These are phyloP conservation scores for Xanthoparmelia taractica DNA, from an alignment of 495 filamentous ascomycete species.

Conservation along the genomic window DNA sequence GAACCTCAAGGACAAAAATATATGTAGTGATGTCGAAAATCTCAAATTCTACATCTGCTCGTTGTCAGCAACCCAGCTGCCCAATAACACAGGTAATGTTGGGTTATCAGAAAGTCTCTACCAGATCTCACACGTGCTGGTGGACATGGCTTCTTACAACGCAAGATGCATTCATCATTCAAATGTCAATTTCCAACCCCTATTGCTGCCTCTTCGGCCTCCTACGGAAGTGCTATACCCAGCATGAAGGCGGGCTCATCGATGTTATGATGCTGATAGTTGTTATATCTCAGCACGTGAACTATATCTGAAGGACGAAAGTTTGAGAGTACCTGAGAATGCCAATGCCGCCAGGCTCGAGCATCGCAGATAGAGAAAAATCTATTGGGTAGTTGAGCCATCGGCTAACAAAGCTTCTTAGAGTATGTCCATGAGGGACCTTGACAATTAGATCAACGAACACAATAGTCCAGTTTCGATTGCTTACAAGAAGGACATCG, in stretches of 20 bases:
- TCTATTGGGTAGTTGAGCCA: conserved; percentile 62
- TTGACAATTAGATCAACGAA: neutral
- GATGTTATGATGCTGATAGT: conserved; percentile 35
- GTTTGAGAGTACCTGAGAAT: conserved; percentile 44
- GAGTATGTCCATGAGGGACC: conserved; percentile 68
- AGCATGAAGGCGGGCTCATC: conserved; percentile 34
- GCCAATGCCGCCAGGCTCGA: conserved; percentile 70
- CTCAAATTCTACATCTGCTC: neutral
- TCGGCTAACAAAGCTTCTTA: conserved; percentile 70
- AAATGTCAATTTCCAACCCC: neutral
- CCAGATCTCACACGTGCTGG: neutral
- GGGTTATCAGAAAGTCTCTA: neutral
- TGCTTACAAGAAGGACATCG: conserved; percentile 27
- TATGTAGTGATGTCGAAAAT: neutral
- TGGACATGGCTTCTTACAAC: neutral
- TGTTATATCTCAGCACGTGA: conserved; percentile 16
- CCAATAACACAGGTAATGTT: neutral
- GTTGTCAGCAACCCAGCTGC: neutral
- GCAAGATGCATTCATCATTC: neutral
- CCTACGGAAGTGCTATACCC: conserved; percentile 30
- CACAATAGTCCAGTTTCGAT: neutral
- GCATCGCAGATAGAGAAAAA: conserved; percentile 57
- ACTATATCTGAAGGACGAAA: neutral
- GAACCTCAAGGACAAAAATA: conserved; percentile 6
- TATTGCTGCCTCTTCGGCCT: neutral